Evolutionary conservation across 192 early-diverging fungal species (phyloP), one percentile per base, ranked within the genome.

Genomic region (Umbelopsis isabellina): DNA sequence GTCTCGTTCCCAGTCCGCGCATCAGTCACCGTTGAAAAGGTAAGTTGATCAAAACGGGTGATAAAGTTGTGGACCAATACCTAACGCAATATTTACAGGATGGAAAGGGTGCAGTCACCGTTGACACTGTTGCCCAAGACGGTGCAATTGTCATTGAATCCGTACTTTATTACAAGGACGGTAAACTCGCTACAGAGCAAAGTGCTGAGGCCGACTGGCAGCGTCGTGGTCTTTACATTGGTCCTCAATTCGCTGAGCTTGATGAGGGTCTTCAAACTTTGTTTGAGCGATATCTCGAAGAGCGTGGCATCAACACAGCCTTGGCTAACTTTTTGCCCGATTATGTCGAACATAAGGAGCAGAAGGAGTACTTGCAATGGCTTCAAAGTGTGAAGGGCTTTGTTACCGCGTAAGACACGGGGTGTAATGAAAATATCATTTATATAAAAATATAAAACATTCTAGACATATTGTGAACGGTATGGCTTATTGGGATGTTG

Each of bases 271-370:
- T 93, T 49, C 89, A 93, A 87, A 79, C 80, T 25, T 70, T 85
- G 46, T 86, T 93, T 73, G 90, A 91, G 71, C 82, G 82, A 66
- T 94, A 87, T 80, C 83, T 99, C 67, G 90, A 91, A 52, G 97
- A 97, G 81, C 93, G 95, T 70, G 91, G 92, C 48, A 89, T 98
- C 64, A 89, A 94, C 72, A 85, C 88, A n/a, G 86, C 85, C 3
- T 80, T 97, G 46, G 90, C 94, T 33, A 83, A 89, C 75, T 96
- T 97, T 77, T 87, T 98, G 55, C 89, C 93, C 64, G 87, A 86
- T 73, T 98, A 92, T 82, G 87, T 96, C 69, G 94, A 95, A 84
- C 86, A 86, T 85, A 98, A 97, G 89, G 97, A 98, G 85, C 95
- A 97, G 84, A 80, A 87, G 68, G 97, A 98, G 86, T 98, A 98